Conservation (phyloP, 257 asterid genomes). For the Ligustrum vulgare region DNA sequence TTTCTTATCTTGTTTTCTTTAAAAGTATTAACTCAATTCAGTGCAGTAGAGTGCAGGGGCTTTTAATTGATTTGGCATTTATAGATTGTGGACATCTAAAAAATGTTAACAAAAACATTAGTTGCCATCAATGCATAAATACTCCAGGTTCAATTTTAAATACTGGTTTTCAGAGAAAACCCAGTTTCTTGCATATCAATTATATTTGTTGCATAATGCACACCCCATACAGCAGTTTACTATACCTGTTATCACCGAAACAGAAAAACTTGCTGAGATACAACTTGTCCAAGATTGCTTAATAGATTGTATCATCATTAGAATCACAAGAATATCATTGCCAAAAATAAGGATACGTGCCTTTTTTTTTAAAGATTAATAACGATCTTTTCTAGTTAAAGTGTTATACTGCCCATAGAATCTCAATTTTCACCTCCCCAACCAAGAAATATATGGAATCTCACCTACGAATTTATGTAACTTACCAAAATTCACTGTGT, state of each 20-base stretch:
- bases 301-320: not conserved
- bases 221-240: not conserved
- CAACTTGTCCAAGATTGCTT: not conserved
- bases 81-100: not conserved
- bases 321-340: not conserved
- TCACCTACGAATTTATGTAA: not conserved
- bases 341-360: not conserved
- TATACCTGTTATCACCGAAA: not conserved
- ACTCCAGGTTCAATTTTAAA: not conserved
- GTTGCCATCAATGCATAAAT: not conserved
- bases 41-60: not conserved
- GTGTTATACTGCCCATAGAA: not conserved
- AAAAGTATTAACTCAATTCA: not conserved
- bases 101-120: not conserved
- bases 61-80: not conserved
- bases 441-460: not conserved
- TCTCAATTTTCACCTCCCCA: not conserved
- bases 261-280: slow-evolving; percentile 3
- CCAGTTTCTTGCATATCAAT: slow-evolving; percentile 8
- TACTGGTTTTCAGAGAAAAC: not conserved
- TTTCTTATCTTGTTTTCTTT: not conserved
- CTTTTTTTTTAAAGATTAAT: not conserved
- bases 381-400: not conserved
- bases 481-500: not conserved
- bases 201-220: not conserved